These are phyloP conservation scores for Aquilaria yunnanensis DNA, from an alignment of 345 rosid genomes.

Conservation along the genomic window DNA sequence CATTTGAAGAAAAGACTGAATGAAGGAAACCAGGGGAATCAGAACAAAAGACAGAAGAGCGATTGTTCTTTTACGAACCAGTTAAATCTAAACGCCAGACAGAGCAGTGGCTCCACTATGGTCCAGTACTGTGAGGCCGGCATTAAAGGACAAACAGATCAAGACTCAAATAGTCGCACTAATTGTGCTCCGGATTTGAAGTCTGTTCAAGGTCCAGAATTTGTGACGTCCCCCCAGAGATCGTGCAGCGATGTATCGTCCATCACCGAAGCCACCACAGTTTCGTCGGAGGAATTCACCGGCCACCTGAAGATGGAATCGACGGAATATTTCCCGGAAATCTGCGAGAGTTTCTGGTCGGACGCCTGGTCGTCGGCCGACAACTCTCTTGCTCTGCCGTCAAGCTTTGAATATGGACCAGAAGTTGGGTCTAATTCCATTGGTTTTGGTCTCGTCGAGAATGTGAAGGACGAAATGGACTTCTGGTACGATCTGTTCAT, in stretches of 20 bases:
- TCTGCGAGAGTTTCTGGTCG: conserved; percentile 67
- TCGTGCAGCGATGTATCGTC: conserved; percentile 51
- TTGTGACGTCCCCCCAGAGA: conserved; percentile 35
- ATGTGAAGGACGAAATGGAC: conserved; percentile 35
- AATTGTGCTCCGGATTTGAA: neutral
- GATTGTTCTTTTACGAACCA: too few species aligned
- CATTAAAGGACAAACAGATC: conserved; percentile 14
- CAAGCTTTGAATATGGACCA: conserved; percentile 13
- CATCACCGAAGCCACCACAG: conserved; percentile 15
- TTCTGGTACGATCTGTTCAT: conserved; percentile 68
- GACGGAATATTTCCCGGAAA: conserved; percentile 36
- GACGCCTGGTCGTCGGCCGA: conserved; percentile 25
- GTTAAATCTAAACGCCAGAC: conserved; percentile 11
- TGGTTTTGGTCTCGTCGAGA: conserved; percentile 7
- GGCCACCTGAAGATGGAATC: conserved; percentile 19
- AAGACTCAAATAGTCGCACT: conserved; percentile 7
- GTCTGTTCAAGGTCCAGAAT: neutral
- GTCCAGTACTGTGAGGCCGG: conserved; percentile 1
- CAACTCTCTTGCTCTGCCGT: conserved; percentile 8
- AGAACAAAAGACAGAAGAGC: conserved; percentile 1
- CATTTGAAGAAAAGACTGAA: conserved; percentile 72
- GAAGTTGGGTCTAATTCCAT: conserved; percentile 19
- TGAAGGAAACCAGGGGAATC: conserved; percentile 25
- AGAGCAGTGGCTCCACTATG: conserved; percentile 7
- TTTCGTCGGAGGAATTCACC: conserved; percentile 6